phyloP scores from a whole-genome alignment of 192 early-diverging fungal species.

The Geosiphon pyriformis region DNA sequence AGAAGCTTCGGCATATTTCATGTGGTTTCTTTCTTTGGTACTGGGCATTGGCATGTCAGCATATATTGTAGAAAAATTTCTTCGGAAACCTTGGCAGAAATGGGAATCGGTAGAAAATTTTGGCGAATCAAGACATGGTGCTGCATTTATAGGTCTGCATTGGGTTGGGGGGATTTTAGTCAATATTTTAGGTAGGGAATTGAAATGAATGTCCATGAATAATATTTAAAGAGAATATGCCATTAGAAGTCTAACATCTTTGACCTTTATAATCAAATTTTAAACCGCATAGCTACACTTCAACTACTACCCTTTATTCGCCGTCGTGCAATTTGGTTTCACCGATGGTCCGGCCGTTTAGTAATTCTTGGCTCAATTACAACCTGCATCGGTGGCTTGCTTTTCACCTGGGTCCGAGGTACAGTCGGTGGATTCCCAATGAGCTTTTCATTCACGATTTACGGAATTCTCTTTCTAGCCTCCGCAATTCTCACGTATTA shows the following conservation, averaged over 20 bases:
- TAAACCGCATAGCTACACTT: background rate
- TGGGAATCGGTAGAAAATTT: background rate
- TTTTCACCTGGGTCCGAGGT: background rate
- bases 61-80: conserved; percentile 1
- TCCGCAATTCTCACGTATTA: background rate
- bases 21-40: background rate
- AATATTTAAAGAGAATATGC: too few species aligned
- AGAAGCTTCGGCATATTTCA: background rate
- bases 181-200: background rate
- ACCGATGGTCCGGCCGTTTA: background rate
- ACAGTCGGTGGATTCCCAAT: background rate
- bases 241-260: background rate
- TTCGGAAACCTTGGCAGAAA: background rate
- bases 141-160: background rate
- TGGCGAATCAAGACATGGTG: background rate
- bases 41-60: background rate
- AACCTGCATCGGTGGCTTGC: background rate
- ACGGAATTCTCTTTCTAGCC: background rate
- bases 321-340: background rate
- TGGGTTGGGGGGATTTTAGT: conserved; percentile 8
- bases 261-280: background rate
- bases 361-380: background rate
- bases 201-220: background rate
- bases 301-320: background rate
- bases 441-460: background rate